Percentiles rank a stretch among this genome's conserved stretches.
These are phyloP conservation scores for Sophora flavescens DNA, from an alignment of 306 rosid species.

Conservation along the genomic window DNA sequence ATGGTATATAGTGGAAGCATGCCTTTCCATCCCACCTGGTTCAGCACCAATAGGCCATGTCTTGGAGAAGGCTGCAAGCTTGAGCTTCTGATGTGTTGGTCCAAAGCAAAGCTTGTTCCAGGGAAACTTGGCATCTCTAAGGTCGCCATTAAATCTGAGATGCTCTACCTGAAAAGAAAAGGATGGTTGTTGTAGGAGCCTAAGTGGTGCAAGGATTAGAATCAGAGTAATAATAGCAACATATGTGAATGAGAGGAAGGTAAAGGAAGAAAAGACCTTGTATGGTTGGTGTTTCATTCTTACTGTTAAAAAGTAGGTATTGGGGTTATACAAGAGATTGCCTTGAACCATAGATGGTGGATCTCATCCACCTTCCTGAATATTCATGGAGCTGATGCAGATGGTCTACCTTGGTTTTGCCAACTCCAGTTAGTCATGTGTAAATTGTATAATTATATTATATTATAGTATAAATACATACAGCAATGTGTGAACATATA, in stretches of 20 bases:
- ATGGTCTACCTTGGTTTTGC: constrained; percentile 18
- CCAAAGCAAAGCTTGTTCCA: constrained; percentile 51
- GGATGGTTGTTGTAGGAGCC: constrained; percentile 9
- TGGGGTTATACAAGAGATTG: background rate
- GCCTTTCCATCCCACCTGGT: constrained; percentile 50
- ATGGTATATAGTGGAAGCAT: constrained; percentile 47
- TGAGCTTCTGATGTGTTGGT: constrained; percentile 42
- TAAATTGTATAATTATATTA: background rate
- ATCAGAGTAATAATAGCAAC: constrained; percentile 17
- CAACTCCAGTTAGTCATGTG: constrained; percentile 16
- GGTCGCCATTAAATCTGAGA: constrained; percentile 37
- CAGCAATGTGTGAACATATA: background rate
- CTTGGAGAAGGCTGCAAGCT: constrained; percentile 50
- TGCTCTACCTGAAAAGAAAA: background rate
- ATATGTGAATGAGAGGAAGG: constrained; percentile 26
- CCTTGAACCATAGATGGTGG: constrained; percentile 21
- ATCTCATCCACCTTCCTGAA: constrained; percentile 10
- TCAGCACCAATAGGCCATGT: constrained; percentile 47
- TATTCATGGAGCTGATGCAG: constrained; percentile 10
- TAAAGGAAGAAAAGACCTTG: constrained; percentile 19
- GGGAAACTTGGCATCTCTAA: constrained; percentile 46
- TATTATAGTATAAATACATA: background rate
- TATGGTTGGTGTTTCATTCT: constrained; percentile 31
- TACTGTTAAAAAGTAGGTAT: background rate
- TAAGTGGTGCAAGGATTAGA: constrained; percentile 22